Evolutionary conservation across 441 rosid genomes (phyloP).

Genomic region (Erodium texanum): DNA sequence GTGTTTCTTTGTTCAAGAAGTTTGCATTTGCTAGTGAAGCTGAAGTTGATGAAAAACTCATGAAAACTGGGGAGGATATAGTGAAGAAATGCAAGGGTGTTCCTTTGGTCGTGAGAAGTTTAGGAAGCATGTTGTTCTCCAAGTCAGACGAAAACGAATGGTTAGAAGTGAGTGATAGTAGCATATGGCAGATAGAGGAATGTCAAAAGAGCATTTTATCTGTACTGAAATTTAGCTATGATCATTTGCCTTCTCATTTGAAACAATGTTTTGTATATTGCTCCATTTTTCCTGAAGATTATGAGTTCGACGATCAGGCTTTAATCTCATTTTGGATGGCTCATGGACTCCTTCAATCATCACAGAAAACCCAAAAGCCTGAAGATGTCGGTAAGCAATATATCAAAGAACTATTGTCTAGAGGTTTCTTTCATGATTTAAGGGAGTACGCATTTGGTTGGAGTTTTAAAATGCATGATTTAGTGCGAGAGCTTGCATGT

Average conservation of each 20-base stretch:
- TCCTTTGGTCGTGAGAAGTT: background rate
- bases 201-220: background rate
- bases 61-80: background rate
- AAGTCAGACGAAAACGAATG: background rate
- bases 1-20: background rate
- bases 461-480: background rate
- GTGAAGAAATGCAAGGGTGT: background rate
- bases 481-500: background rate
- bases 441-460: background rate
- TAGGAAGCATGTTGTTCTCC: background rate
- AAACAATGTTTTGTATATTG: constrained; percentile 10
- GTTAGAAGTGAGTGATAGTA: background rate
- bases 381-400: constrained; percentile 3
- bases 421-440: background rate
- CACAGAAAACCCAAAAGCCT: background rate
- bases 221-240: background rate
- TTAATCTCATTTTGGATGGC: constrained; percentile 6
- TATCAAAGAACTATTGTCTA: background rate
- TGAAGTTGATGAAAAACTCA: background rate
- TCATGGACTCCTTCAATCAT: background rate
- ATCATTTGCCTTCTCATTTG: background rate
- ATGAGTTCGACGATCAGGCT: background rate
- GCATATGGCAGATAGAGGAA: background rate
- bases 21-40: background rate
- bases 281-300: background rate